Evolutionary conservation across 1,284 basidiomycete species (phyloP), one percentile per base, ranked within the genome.

Genomic region (Sporisorium scitamineum): DNA sequence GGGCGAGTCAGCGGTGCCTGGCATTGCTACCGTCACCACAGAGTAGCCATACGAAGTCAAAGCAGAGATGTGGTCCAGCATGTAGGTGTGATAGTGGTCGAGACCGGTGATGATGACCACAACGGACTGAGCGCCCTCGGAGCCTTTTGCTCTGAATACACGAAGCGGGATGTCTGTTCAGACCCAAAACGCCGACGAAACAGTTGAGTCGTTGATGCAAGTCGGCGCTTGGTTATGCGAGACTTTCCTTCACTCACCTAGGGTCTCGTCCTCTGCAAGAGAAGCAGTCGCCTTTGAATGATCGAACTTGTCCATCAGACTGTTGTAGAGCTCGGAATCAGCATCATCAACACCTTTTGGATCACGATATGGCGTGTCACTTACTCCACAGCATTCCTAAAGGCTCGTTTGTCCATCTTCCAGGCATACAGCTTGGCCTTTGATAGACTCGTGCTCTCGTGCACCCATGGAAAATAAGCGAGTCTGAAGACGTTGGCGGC

Each of bases 31-130:
- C 1, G 65, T 59, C 6, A 77, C 37, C 11, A 59, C 67, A 8
- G 66, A 41, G 20, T 32, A 59, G 11, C 65, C 65, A 29, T 44
- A 54, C 11, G 59, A 54, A 26, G 53, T 53, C 52, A 76, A 45
- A 2, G 47, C 34, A 8, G 61, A 34, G 26, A 72, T 47, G 7
- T 68, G 47, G 4, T 58, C 54, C 27, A 69, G 59, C 58, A 60
- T 61, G 47, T 42, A 68, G 11, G 69, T 76, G 47, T 71, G 53
- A 18, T 76, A 76, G 29, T 76, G 74, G 50, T 76, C 74, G 16
- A 76, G 62, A 14, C 74, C 74, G 0, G 69, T 68, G 47, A 76
- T 69, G 54, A 76, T 72, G 37, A 71, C 59, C 7, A 76, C 69
- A 10, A 65, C 65, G 2, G 72, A 39, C 58, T 60, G 54, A 3